A percentile compares a stretch with the other conserved stretches of the same genome.
phyloP scores from a whole-genome alignment of 768 basidiomycete genomes.

The Chlorophyllum brunneum region DNA sequence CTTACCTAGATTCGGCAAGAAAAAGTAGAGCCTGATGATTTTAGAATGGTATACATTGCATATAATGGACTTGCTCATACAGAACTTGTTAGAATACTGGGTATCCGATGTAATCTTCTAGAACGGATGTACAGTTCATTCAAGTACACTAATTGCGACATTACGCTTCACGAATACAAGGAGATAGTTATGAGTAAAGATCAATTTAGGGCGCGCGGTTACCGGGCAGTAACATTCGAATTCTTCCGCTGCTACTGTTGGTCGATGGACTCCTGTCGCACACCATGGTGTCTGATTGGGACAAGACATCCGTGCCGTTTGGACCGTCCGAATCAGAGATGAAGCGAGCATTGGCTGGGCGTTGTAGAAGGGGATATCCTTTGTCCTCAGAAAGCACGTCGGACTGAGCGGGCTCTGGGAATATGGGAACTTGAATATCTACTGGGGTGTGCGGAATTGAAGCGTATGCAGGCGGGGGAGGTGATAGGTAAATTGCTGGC shows the following conservation, averaged over 20 bases:
- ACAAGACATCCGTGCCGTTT: no score
- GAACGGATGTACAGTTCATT: no score
- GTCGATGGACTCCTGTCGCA: not conserved
- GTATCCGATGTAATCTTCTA: no score
- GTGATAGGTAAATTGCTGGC: not conserved
- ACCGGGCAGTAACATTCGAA: not conserved
- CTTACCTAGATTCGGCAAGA: slow-evolving; percentile 22
- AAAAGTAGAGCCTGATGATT: slow-evolving; percentile 14
- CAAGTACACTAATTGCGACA: no score
- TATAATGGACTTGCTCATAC: no score
- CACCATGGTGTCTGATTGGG: no score
- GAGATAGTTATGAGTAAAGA: no score
- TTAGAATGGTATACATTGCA: not conserved
- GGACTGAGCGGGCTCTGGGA: not conserved
- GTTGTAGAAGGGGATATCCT: not conserved
- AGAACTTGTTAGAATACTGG: no score
- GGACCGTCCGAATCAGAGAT: not conserved
- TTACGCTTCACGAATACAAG: no score
- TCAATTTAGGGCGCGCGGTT: no score
- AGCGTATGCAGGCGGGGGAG: not conserved
- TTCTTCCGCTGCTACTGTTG: not conserved
- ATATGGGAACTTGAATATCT: not conserved
- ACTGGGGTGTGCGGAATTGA: not conserved
- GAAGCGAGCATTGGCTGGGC: not conserved
- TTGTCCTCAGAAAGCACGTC: not conserved